Evolutionary conservation across 768 basidiomycete genomes (phyloP).

Genomic region (Strobilomyces dryophilus): DNA sequence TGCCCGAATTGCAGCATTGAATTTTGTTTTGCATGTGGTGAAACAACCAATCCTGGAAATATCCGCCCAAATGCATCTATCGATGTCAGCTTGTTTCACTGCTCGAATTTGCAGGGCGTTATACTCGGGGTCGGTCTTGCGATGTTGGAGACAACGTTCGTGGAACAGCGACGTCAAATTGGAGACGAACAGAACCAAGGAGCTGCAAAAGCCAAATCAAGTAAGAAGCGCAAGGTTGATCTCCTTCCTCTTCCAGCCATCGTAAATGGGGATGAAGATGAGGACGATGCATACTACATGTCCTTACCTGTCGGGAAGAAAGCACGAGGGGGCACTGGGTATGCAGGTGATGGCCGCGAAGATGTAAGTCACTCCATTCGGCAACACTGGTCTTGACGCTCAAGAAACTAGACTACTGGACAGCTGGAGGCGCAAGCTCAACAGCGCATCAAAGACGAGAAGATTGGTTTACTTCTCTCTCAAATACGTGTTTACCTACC

Average conservation of each 20-base stretch:
- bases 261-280: slow-evolving; percentile 44
- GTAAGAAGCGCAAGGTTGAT: slow-evolving; percentile 40
- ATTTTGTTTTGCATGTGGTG: slow-evolving; percentile 77
- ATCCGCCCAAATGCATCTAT: slow-evolving; percentile 40
- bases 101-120: slow-evolving; percentile 83
- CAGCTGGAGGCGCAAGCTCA: slow-evolving; percentile 70
- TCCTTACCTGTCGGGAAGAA: slow-evolving; percentile 51
- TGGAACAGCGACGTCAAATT: slow-evolving; percentile 44
- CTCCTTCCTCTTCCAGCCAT: slow-evolving; percentile 18
- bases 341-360: slow-evolving; percentile 79
- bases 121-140: slow-evolving; percentile 87
- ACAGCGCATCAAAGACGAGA: slow-evolving; percentile 74
- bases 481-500: slow-evolving; percentile 83
- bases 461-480: slow-evolving; percentile 61
- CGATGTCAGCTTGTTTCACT: slow-evolving; percentile 76
- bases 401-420: slow-evolving; percentile 60
- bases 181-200: slow-evolving; percentile 26
- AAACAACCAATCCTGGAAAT: slow-evolving; percentile 48
- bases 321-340: slow-evolving; percentile 77
- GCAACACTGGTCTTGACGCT: slow-evolving; percentile 3
- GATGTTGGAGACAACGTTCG: slow-evolving; percentile 75
- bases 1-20: slow-evolving; percentile 61
- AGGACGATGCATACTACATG: slow-evolving; percentile 48
- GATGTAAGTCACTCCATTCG: slow-evolving; percentile 55
- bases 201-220: slow-evolving; percentile 28